These are phyloP conservation scores for Hevea brasiliensis DNA, from an alignment of 345 rosid genomes.

Conservation along the genomic window DNA sequence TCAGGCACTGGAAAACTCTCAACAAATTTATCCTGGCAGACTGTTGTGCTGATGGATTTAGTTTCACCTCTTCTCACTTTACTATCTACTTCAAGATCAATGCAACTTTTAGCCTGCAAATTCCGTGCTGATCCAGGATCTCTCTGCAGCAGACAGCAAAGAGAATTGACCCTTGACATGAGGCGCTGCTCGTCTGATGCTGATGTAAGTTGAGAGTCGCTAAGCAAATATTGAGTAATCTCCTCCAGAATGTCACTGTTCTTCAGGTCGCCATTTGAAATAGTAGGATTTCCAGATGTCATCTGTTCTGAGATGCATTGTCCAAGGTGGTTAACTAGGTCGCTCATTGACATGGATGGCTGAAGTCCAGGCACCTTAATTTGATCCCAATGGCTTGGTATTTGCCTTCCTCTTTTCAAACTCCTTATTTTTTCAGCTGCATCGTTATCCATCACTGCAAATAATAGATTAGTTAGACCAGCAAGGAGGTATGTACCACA, in stretches of 20 bases:
- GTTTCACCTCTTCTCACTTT: constrained; percentile 9
- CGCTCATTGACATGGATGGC: constrained; percentile 89
- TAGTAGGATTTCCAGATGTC: constrained; percentile 41
- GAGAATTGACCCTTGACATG: constrained; percentile 93
- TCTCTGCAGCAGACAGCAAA: constrained; percentile 83
- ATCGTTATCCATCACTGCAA: constrained; percentile 51
- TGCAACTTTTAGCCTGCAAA: constrained; percentile 35
- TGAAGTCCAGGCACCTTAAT: constrained; percentile 79
- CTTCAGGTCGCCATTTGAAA: constrained; percentile 19
- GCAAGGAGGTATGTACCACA: neutral
- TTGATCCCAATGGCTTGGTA: constrained; percentile 56
- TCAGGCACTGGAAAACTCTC: constrained; percentile 1
- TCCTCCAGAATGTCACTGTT: constrained; percentile 57
- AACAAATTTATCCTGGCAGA: neutral
- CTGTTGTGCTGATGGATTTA: constrained; percentile 16
- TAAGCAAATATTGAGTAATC: constrained; percentile 75
- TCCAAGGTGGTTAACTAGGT: constrained; percentile 47
- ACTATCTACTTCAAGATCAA: constrained; percentile 5
- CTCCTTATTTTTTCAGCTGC: constrained; percentile 41
- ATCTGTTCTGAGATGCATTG: constrained; percentile 66
- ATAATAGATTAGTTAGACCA: constrained; percentile 11
- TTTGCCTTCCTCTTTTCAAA: constrained; percentile 24
- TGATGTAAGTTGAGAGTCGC: constrained; percentile 62
- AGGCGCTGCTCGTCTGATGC: constrained; percentile 80
- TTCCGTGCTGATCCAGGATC: constrained; percentile 48